Conservation (phyloP, 805 yeast genomes). For the Candida berthetii region DNA sequence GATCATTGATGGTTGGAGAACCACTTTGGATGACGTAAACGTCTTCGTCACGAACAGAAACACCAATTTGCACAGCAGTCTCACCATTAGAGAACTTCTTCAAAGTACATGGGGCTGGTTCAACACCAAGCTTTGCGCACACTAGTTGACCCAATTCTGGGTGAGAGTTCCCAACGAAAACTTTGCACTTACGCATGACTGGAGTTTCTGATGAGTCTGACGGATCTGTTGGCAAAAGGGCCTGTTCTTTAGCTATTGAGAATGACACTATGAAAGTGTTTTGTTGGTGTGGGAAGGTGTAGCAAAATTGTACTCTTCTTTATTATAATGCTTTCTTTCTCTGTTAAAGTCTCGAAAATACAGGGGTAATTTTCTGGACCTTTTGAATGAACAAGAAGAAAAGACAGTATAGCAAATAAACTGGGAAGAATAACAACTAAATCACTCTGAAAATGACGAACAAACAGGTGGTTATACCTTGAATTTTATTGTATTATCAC, state of each 20-base stretch:
- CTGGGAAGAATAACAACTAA: too few species aligned
- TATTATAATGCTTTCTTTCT: background rate
- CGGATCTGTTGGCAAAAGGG: conserved; percentile 2
- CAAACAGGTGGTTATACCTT: background rate
- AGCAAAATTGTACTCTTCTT: background rate
- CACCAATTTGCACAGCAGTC: conserved; percentile 93
- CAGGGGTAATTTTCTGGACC: background rate
- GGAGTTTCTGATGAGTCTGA: background rate
- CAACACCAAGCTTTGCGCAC: conserved; percentile 86
- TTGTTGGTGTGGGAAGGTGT: background rate
- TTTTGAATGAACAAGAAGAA: background rate
- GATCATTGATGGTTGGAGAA: conserved; percentile 82
- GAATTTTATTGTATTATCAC: background rate
- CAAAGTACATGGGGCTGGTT: conserved; percentile 88
- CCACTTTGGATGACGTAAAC: conserved; percentile 92
- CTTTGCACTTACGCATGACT: conserved; percentile 91
- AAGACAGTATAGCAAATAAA: background rate
- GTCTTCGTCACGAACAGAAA: conserved; percentile 94
- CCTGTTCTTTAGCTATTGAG: conserved; percentile 2
- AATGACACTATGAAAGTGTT: conserved; percentile 1
- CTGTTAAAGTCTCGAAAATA: background rate
- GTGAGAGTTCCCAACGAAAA: conserved; percentile 94
- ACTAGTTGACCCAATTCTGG: conserved; percentile 90
- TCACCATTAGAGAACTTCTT: conserved; percentile 96
- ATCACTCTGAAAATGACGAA: background rate